phyloP scores from a whole-genome alignment of 2,329 filamentous ascomycete species.

The Ascochyta rabiei region DNA sequence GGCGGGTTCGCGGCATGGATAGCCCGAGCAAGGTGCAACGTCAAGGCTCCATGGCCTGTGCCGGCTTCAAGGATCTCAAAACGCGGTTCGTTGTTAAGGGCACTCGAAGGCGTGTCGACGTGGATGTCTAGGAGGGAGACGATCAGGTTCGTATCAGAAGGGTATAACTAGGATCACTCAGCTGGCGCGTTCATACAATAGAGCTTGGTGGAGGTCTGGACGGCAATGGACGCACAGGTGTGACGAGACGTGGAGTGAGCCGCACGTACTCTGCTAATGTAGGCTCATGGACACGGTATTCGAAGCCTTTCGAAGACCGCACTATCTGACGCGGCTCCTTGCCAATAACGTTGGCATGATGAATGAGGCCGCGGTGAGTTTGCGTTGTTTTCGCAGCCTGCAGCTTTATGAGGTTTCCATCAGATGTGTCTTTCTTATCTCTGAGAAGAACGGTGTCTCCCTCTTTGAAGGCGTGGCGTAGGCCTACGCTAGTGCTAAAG shows the following conservation, averaged over 20 bases:
- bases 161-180: slow-evolving; percentile 65
- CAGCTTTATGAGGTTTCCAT: slow-evolving; percentile 51
- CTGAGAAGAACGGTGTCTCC: slow-evolving; percentile 52
- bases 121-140: slow-evolving; percentile 79
- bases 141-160: slow-evolving; percentile 75
- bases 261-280: slow-evolving; percentile 76
- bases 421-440: slow-evolving; percentile 43
- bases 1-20: slow-evolving; percentile 74
- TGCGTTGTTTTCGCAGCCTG: slow-evolving; percentile 40
- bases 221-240: slow-evolving; percentile 62
- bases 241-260: slow-evolving; percentile 72
- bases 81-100: slow-evolving; percentile 48
- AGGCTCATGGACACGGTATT: slow-evolving; percentile 66
- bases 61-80: slow-evolving; percentile 83
- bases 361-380: slow-evolving; percentile 57
- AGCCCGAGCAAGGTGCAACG: slow-evolving; percentile 74
- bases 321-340: slow-evolving; percentile 65
- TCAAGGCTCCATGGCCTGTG: slow-evolving; percentile 82
- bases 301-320: slow-evolving; percentile 57
- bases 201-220: not conserved
- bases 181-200: not conserved
- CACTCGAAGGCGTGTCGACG: slow-evolving; percentile 50
- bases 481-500: slow-evolving; percentile 28
- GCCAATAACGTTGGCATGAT: slow-evolving; percentile 67
- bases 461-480: slow-evolving; percentile 40